Conservation (phyloP, 129 eudicot species). For the Rutidosis leptorrhynchoides region DNA sequence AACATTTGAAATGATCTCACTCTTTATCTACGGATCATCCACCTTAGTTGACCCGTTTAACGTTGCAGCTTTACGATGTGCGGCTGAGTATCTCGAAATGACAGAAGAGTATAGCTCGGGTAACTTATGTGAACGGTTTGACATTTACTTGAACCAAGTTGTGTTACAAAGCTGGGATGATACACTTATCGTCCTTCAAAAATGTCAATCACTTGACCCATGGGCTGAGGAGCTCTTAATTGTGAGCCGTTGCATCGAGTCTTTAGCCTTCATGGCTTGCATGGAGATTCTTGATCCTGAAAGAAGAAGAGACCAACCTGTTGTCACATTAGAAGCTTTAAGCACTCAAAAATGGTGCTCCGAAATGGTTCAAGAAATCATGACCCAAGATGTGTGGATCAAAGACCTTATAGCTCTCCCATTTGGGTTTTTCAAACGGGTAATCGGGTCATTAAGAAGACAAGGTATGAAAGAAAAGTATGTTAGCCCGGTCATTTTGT, state of each 20-base stretch:
- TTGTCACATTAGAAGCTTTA: conserved; percentile 55
- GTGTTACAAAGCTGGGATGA: conserved; percentile 87
- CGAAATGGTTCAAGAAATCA: conserved; percentile 42
- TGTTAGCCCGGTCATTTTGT: conserved; percentile 75
- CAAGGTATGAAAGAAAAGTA: conserved; percentile 93
- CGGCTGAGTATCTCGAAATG: conserved; percentile 79
- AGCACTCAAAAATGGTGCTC: conserved; percentile 57
- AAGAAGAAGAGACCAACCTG: conserved; percentile 68
- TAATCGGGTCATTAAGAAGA: conserved; percentile 74
- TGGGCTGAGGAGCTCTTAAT: conserved; percentile 87
- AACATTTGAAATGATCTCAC: conserved; percentile 79
- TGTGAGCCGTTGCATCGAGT: conserved; percentile 91
- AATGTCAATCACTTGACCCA: conserved; percentile 64
- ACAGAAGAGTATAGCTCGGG: conserved; percentile 56
- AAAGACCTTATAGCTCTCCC: conserved; percentile 78
- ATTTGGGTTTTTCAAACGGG: conserved; percentile 70
- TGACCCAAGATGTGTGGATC: conserved; percentile 74
- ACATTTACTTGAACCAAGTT: conserved; percentile 88
- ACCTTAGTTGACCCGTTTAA: conserved; percentile 77
- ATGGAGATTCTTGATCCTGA: conserved; percentile 99
- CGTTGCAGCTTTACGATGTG: conserved; percentile 79
- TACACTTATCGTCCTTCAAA: conserved; percentile 77
- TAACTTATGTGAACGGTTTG: conserved; percentile 78
- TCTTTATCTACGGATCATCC: conserved; percentile 82
- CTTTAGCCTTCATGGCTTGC: conserved; percentile 97